Conservation (phyloP, 106 monocot species). For the Acorus calamus region DNA sequence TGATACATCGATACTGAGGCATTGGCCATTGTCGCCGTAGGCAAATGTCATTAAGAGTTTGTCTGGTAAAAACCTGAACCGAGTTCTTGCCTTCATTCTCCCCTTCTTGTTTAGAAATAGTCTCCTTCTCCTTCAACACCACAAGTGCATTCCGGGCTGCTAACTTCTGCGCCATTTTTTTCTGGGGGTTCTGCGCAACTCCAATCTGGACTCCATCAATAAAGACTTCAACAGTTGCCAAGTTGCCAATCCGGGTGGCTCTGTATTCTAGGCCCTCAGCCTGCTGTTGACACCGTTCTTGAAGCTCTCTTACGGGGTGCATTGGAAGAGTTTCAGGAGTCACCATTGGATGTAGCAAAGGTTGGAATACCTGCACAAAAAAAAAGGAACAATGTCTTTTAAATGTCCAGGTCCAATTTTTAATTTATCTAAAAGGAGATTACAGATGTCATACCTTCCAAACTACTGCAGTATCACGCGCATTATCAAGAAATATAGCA, state of each 20-base stretch:
- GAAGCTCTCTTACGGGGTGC: slow-evolving; percentile 96
- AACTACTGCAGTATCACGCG: slow-evolving; percentile 52
- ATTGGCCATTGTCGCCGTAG: slow-evolving; percentile 91
- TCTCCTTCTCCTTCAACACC: slow-evolving; percentile 71
- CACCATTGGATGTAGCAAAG: slow-evolving; percentile 88
- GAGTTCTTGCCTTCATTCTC: slow-evolving; percentile 32
- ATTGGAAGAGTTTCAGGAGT: slow-evolving; percentile 93
- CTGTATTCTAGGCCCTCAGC: slow-evolving; percentile 91
- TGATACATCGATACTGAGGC: slow-evolving; percentile 82
- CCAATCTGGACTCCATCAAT: slow-evolving; percentile 85
- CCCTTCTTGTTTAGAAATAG: slow-evolving; percentile 18
- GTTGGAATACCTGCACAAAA: slow-evolving; percentile 62
- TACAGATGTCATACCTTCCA: slow-evolving; percentile 47
- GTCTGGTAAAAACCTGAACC: slow-evolving; percentile 63
- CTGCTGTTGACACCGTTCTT: slow-evolving; percentile 92
- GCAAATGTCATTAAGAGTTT: slow-evolving; percentile 89
- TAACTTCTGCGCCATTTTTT: slow-evolving; percentile 97
- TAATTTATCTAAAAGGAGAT: too few relatives aligned
- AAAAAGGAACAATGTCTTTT: background rate
- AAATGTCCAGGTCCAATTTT: too few relatives aligned
- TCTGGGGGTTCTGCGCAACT: slow-evolving; percentile 86
- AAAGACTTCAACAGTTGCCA: slow-evolving; percentile 88
- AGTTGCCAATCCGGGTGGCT: slow-evolving; percentile 53
- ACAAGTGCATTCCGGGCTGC: slow-evolving; percentile 86
- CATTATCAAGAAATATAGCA: slow-evolving; percentile 79